These are phyloP conservation scores for Elsinoe fawcettii DNA, from an alignment of 2,329 filamentous ascomycete species.

Conservation along the genomic window DNA sequence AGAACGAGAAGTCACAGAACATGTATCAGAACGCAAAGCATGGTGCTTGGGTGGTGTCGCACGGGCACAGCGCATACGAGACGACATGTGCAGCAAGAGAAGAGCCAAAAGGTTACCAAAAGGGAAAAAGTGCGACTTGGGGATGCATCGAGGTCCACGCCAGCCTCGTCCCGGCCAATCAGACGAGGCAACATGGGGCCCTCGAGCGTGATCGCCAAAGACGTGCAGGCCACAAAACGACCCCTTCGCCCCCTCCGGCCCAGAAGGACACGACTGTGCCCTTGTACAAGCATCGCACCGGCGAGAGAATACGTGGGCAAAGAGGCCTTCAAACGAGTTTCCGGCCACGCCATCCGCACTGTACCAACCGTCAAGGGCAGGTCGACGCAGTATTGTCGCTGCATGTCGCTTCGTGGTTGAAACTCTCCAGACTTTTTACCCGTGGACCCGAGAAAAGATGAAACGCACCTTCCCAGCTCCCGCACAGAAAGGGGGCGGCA, in stretches of 20 bases:
- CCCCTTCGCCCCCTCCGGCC: not conserved
- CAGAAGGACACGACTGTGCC: not conserved
- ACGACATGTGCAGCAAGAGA: not conserved
- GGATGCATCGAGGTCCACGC: not conserved
- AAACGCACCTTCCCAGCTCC: not conserved
- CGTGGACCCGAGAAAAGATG: not conserved
- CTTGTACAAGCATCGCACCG: not conserved
- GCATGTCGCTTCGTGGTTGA: not conserved
- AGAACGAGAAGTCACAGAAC: not conserved
- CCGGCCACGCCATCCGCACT: not conserved
- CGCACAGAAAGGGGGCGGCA: not conserved
- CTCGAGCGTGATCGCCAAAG: not conserved
- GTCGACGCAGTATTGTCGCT: not conserved
- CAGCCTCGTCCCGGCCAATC: conserved; percentile 1
- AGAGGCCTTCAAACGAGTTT: not conserved
- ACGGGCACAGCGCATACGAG: conserved; percentile 6
- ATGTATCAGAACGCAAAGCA: not conserved
- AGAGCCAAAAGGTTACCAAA: not conserved
- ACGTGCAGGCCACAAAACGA: not conserved
- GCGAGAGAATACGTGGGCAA: not conserved
- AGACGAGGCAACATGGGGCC: not conserved
- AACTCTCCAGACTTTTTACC: not conserved
- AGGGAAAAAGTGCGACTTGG: not conserved
- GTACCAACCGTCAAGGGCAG: not conserved
- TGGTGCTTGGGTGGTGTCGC: not conserved